Evolutionary conservation across 208 protist species (phyloP), one percentile per base, ranked within the genome.

Genomic region (Blastocrithidia nonstop): DNA sequence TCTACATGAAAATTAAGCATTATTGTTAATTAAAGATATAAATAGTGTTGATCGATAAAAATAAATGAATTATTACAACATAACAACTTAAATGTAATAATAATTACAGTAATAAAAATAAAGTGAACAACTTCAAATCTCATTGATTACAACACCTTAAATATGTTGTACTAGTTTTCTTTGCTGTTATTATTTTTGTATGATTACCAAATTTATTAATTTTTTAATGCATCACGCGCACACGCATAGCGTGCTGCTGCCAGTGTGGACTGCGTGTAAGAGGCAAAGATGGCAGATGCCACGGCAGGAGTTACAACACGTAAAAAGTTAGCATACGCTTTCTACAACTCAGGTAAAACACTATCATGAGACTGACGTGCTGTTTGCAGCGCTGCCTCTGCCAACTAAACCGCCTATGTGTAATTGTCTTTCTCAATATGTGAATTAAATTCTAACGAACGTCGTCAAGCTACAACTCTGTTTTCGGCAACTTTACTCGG

Each of bases 161-260:
- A n/a, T n/a, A n/a, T n/a, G n/a, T n/a, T n/a, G n/a, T 13, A 8
- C 44, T 29, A 57, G 24, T 37, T 29, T 20, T 11, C 29, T 15
- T 35, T 35, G 29, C n/a, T 35, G 29, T 35, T n/a, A n/a, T n/a
- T 35, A 35, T n/a, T 15, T n/a, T 5, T 6, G 15, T 8, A 50
- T 16, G n/a, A n/a, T n/a, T n/a, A n/a, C n/a, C n/a, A n/a, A 8
- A 8, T 28, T 17, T 15, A 0, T 50, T 50, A 71, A 50, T 81
- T 71, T 57, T 69, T 77, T 20, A 93, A 60, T 66, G 86, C 71
- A 6, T 66, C 51, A 43, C 85, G 73, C 9, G 89, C 84, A 58
- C 68, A 88, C 1, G 73, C 76, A 46, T 61, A 82, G 4, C 84
- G 71, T 7, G 68, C 77, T 3, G 73, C 71, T 40, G 72, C 60